Conservation (phyloP, 2,329 filamentous ascomycete genomes). For the Magnaporthales sp. region DNA sequence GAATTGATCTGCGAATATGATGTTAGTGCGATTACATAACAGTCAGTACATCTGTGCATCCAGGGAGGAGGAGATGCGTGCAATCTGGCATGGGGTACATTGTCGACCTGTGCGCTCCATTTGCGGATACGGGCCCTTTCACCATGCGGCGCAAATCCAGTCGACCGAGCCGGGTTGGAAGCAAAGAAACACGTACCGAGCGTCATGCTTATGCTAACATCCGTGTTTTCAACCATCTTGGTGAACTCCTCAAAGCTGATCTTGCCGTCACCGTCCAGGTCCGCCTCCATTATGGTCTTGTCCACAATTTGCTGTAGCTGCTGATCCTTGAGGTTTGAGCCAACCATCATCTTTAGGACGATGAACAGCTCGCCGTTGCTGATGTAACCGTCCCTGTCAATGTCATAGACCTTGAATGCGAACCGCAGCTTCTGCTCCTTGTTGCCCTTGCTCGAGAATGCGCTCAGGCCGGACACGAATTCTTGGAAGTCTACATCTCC, state of each 20-base stretch:
- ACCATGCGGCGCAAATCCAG: not conserved
- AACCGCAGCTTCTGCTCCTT: conserved; percentile 98
- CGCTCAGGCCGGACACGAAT: conserved; percentile 89
- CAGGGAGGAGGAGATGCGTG: not conserved
- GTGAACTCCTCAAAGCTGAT: conserved; percentile 99
- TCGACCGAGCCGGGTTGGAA: too few relatives aligned
- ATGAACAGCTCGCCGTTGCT: conserved; percentile 99
- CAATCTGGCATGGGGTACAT: not conserved
- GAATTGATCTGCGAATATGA: not conserved
- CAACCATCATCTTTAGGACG: conserved; percentile 99
- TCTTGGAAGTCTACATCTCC: conserved; percentile 98
- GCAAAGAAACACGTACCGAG: conserved; percentile 44
- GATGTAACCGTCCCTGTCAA: conserved; percentile 96
- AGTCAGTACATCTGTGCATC: not conserved
- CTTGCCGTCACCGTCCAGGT: conserved; percentile 90
- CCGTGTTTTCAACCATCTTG: conserved; percentile 96
- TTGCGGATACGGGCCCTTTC: too few relatives aligned
- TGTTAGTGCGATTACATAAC: not conserved
- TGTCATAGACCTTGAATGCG: conserved; percentile 99
- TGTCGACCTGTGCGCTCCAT: not conserved
- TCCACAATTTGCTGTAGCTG: conserved; percentile 99
- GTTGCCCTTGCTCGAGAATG: conserved; percentile 96
- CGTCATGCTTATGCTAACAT: conserved; percentile 68
- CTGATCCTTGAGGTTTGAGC: conserved; percentile 97
- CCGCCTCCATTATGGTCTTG: conserved; percentile 99